Conservation (phyloP, 129 eudicot species). For the Tanacetum coccineum region DNA sequence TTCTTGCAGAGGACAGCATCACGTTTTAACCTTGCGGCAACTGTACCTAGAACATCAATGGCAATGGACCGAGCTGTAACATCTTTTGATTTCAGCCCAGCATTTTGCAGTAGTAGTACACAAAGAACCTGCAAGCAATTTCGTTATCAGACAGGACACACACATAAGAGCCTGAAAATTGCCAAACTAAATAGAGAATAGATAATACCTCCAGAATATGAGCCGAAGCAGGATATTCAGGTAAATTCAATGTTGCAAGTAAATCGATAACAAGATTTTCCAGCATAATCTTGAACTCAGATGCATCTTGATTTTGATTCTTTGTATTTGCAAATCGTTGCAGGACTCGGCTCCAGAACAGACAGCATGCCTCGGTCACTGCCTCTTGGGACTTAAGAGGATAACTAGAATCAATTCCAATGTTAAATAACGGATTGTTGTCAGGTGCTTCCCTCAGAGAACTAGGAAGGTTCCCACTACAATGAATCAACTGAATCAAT, state of each 20-base stretch:
- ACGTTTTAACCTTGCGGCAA: conserved; percentile 93
- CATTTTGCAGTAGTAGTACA: conserved; percentile 90
- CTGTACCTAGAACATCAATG: conserved; percentile 88
- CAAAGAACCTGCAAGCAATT: conserved; percentile 84
- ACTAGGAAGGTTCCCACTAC: conserved; percentile 93
- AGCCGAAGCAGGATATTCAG: conserved; percentile 96
- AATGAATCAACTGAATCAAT: conserved; percentile 77
- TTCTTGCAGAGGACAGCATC: conserved; percentile 69
- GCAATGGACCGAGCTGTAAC: conserved; percentile 76
- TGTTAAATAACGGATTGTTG: conserved; percentile 47
- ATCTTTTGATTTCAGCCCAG: conserved; percentile 93
- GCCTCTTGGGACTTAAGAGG: conserved; percentile 82
- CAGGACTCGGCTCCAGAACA: conserved; percentile 93
- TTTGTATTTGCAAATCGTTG: conserved; percentile 75
- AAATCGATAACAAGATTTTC: conserved; percentile 89
- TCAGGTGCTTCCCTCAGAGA: conserved; percentile 55
- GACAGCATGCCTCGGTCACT: conserved; percentile 82
- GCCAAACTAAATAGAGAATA: not conserved
- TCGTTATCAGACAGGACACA: conserved; percentile 12
- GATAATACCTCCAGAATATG: conserved; percentile 74
- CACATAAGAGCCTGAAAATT: conserved; percentile 15
- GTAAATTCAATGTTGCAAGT: conserved; percentile 77
- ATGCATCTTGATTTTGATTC: conserved; percentile 80
- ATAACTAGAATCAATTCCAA: conserved; percentile 58
- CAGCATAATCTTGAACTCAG: conserved; percentile 78